Base-by-base conservation (phyloP, 495 filamentous ascomycete species). In the Trichoderma orchidacearum region DNA sequence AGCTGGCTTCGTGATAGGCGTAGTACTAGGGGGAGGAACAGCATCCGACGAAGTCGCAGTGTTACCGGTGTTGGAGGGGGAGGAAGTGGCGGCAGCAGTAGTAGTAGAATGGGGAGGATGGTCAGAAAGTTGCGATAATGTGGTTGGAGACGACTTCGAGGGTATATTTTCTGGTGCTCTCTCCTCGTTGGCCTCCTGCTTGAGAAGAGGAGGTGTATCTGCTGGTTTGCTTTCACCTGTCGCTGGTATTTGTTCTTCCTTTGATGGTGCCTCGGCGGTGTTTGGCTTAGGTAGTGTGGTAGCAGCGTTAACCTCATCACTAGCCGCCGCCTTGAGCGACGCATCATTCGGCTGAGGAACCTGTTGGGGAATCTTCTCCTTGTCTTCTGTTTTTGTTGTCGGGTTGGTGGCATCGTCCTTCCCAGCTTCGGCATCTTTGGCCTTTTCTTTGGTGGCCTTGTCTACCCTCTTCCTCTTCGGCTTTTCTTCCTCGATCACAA, bases 381-480 rank as follows among this genome's bases (percentile, higher is more conserved):
- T 61, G 45, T 61, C 59, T 17, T 52, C 56, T 56, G 68, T 67
- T 18, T 50, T 52, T 38, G 58, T 57, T 36, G 55, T 56, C 50
- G 27, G 48, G 56, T 50, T 50, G 41, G n/a, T 51, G 53, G 51
- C 59, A 36, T 34, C 34, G 54, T 66, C 62, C 53, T 61, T 56
- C 28, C 28, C 59, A 56, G 8, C 34, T 32, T 28, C 29, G 15
- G 60, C 61, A 9, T 30, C 55, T 63, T 70, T 77, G 41, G 68
- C 60, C 13, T 63, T 65, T 52, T 69, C 72, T 59, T 77, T 80
- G 65, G 70, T 76, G 58, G 79, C 74, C 54, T 79, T 80, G 18
- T 85, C 78, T 7, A 84, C 79, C 53, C 82, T 71, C 62, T 85
- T 87, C 54, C 83, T 82, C 62, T 80, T 85, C 57, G 92, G 71